phyloP scores from a whole-genome alignment of 257 asterid species.

The Rehmannia glutinosa region DNA sequence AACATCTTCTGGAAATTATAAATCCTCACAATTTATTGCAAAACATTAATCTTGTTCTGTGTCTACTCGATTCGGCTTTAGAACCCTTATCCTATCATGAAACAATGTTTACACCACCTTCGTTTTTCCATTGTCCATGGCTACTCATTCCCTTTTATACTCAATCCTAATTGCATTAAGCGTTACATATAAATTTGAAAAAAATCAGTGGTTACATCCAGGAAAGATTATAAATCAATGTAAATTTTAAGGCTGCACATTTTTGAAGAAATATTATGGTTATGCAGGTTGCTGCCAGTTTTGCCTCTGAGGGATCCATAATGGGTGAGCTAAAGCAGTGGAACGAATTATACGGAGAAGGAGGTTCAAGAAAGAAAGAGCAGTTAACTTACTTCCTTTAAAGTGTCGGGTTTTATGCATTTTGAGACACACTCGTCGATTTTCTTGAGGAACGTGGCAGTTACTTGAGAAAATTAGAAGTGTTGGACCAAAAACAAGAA shows the following conservation, averaged over 20 bases:
- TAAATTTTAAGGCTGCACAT: not conserved
- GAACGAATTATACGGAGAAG: slow-evolving; percentile 93
- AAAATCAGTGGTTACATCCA: not conserved
- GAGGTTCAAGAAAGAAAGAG: slow-evolving; percentile 87
- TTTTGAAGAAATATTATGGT: not conserved
- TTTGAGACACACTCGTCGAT: not conserved
- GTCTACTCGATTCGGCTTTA: too few relatives aligned
- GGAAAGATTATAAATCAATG: too few relatives aligned
- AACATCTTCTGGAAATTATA: too few relatives aligned
- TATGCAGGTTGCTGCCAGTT: slow-evolving; percentile 90
- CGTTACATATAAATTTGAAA: not conserved
- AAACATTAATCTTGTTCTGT: too few relatives aligned
- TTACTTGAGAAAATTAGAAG: not conserved
- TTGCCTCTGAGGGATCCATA: slow-evolving; percentile 83
- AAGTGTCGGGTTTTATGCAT: too few relatives aligned
- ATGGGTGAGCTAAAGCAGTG: slow-evolving; percentile 93
- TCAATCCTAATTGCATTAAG: too few relatives aligned
- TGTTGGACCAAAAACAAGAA: not conserved
- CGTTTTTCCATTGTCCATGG: too few relatives aligned
- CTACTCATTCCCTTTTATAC: too few relatives aligned
- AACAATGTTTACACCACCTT: too few relatives aligned
- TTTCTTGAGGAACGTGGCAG: not conserved
- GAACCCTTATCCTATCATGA: too few relatives aligned
- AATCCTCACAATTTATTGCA: too few relatives aligned
- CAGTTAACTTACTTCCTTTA: slow-evolving; percentile 87